These are phyloP conservation scores for Sporopachydermia cereana DNA, from an alignment of 1,139 yeast species.

Conservation along the genomic window DNA sequence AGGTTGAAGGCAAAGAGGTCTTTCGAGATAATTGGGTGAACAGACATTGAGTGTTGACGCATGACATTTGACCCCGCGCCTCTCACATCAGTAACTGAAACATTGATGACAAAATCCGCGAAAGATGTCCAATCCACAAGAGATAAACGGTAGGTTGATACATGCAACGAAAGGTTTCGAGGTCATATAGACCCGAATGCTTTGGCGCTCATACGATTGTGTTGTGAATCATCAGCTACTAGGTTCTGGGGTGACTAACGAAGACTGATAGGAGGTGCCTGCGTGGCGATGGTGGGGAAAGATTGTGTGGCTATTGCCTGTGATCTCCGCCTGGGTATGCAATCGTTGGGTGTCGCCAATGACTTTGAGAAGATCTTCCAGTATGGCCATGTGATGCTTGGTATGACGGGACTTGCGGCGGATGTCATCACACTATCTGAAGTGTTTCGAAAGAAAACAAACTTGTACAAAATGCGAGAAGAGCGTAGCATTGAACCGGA, in stretches of 20 bases:
- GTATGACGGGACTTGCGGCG: constrained; percentile 89
- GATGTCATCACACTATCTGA: constrained; percentile 85
- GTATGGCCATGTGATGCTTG: constrained; percentile 77
- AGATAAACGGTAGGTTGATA: constrained; percentile 24
- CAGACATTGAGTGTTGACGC: too few relatives aligned
- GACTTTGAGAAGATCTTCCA: constrained; percentile 87
- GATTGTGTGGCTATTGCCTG: constrained; percentile 97
- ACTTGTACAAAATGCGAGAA: constrained; percentile 81
- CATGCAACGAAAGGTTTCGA: too few relatives aligned
- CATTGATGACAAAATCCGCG: too few relatives aligned
- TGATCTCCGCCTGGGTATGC: constrained; percentile 88
- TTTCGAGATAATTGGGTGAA: too few relatives aligned
- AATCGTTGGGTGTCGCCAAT: constrained; percentile 83
- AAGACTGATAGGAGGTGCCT: constrained; percentile 77
- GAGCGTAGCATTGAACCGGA: constrained; percentile 88
- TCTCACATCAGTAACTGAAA: too few relatives aligned
- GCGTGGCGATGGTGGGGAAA: constrained; percentile 97
- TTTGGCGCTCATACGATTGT: too few relatives aligned
- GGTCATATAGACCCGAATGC: too few relatives aligned
- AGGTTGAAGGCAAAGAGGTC: too few relatives aligned
- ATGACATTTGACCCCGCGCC: too few relatives aligned
- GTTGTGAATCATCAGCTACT: too few relatives aligned
- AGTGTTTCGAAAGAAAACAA: constrained; percentile 72
- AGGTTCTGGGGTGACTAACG: too few relatives aligned
- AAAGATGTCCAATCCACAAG: constrained; percentile 23